Evolutionary conservation across 306 rosid genomes (phyloP).

Genomic region (Prunus dulcis): DNA sequence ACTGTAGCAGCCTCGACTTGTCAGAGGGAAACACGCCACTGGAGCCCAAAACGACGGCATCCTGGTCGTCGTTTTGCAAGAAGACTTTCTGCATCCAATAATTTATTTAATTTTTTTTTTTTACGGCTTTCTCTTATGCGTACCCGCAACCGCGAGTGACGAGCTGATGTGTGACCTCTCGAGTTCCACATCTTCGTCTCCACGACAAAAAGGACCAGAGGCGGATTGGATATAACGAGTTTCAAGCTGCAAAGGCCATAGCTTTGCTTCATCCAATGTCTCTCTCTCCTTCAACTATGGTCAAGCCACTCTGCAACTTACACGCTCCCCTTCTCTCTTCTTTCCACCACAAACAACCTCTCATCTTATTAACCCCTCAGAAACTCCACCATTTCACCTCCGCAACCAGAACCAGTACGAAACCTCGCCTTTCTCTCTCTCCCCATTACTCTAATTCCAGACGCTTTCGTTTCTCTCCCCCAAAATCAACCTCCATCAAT

Average conservation of each 20-base stretch:
- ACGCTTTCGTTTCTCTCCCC: conserved; percentile 21
- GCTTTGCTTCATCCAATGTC: neutral
- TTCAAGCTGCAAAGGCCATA: neutral
- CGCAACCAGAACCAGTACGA: neutral
- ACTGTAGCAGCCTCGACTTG: conserved; percentile 10
- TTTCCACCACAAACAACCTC: conserved; percentile 22
- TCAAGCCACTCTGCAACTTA: conserved; percentile 37
- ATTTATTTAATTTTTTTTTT: neutral
- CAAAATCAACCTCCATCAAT: conserved; percentile 56
- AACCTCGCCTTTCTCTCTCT: conserved; percentile 20
- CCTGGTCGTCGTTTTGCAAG: conserved; percentile 3
- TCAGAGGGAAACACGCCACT: conserved; percentile 10
- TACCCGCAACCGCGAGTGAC: neutral
- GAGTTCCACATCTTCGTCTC: conserved; percentile 17
- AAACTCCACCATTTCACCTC: conserved; percentile 23
- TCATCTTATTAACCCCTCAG: neutral
- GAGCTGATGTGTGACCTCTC: conserved; percentile 1
- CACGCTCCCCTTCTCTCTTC: conserved; percentile 32
- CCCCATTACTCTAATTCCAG: conserved; percentile 8
- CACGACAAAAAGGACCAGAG: neutral
- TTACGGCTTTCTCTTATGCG: neutral
- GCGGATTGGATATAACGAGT: neutral
- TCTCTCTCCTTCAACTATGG: conserved; percentile 36
- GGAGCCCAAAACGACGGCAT: conserved; percentile 21
- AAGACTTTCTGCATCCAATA: neutral